Evolutionary conservation across 2,329 filamentous ascomycete species (phyloP), one percentile per base, ranked within the genome.

Genomic region (Pleurostoma richardsiae): DNA sequence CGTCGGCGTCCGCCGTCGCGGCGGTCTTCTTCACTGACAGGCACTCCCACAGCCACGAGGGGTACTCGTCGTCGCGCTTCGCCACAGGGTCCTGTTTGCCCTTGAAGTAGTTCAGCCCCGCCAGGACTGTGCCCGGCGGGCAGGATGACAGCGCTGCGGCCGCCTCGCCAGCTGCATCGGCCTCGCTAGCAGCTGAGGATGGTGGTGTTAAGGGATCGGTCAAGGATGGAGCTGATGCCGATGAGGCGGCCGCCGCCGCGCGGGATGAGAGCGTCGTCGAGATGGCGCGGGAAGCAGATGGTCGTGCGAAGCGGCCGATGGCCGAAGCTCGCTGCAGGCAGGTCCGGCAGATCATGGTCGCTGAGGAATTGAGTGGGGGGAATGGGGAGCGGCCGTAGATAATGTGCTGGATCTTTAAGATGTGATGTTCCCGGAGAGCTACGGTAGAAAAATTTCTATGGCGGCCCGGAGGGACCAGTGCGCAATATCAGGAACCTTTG

Each of bases 61-160:
- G 89, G 66, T 95, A 95, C 51, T 87, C 86, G 27, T 82, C 73
- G 56, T 95, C 89, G 31, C 82, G 74, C 57, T 83, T 65, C 7
- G 89, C 89, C 5, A 92, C 72, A 1, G 89, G 88, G 60, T 92
- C 88, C 33, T 75, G 69, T 59, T 79, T 77, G 54, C 79, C 81
- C 71, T 94, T 94, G 59, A 84, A 67, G 67, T 86, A 92, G 66
- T 90, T 92, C 47, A 95, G 71, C 1, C 88, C 88, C 46, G 74
- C 82, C 39, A 95, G 72, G 10, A 82, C 68, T 10, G 85, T 89
- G 31, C 89, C 89, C 4, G 83, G 80, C 3, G 76, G 71, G 56
- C 86, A 84, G 29, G 74, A 76, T 6, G 78, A 82, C 28, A 66
- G 54, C 19, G 50, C 28, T 26, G 54, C 48, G 2, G 48, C 28